These are phyloP conservation scores for Lentinula lateritia DNA, from an alignment of 768 basidiomycete genomes.

Conservation along the genomic window DNA sequence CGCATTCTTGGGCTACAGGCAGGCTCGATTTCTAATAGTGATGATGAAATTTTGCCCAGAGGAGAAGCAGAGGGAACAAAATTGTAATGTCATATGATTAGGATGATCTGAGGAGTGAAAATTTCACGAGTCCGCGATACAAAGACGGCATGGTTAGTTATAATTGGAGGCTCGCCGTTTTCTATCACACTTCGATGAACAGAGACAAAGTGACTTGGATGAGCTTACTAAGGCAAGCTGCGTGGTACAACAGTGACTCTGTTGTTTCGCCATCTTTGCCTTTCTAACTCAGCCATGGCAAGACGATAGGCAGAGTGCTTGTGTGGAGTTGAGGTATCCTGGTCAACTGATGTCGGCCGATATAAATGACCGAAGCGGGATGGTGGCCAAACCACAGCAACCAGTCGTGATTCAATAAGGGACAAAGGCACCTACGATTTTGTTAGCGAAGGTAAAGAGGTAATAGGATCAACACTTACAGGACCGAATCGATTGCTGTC, in stretches of 20 bases:
- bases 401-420: slow-evolving; percentile 46
- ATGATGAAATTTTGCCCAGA: background rate
- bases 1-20: slow-evolving; percentile 30
- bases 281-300: slow-evolving; percentile 32
- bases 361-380: slow-evolving; percentile 32
- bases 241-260: slow-evolving; percentile 23
- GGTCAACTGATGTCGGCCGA: background rate
- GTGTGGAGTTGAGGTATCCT: background rate
- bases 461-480: slow-evolving; percentile 28
- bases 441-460: background rate
- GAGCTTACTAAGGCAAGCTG: background rate
- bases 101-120: background rate
- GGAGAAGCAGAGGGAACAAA: background rate
- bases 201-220: background rate
- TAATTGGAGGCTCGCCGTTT: no score
- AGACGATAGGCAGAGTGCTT: slow-evolving; percentile 20
- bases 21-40: background rate
- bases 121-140: no score
- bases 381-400: slow-evolving; percentile 47
- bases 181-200: no score
- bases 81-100: background rate
- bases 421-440: slow-evolving; percentile 35
- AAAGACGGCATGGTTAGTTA: no score
- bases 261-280: slow-evolving; percentile 29
- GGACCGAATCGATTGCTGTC: slow-evolving; percentile 75